Base-by-base conservation (phyloP, 805 yeast genomes). In the Alloascoidea hylecoeti region DNA sequence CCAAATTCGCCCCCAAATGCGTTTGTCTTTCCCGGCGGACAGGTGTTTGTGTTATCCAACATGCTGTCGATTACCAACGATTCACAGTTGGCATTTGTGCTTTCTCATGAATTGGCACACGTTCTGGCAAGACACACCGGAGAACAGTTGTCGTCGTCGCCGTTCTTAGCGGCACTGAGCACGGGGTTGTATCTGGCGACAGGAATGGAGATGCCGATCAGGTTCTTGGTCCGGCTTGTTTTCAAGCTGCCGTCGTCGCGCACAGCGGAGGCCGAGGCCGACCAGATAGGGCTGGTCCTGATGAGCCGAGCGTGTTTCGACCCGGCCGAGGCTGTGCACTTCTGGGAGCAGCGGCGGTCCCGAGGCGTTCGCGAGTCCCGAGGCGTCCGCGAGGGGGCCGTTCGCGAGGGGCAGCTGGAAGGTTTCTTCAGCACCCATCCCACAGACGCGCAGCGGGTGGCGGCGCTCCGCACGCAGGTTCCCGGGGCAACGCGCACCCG, bases 241-340 rank as follows among this genome's bases (percentile, higher is more conserved):
- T 53, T 86, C 36, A 71, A 74, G 45, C 70, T 79, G 70, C 96
- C 96, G 0, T 81, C 94, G 0, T 81, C 94, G 1, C 66, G 99
- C 49, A 84, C 74, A 42, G 85, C 85, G 95, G 99, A 92, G 57
- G 70, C 85, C 0, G 98, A 92, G 55, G 97, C 98, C 0, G 98
- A 92, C 57, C 78, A 78, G 49, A 88, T 92, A 18, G 99, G 99
- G 0, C 61, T 92, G 42, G 79, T 85, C 75, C 65, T 89, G 46
- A 83, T 89, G 95, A 73, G 95, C 2, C 63, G 75, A 42, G 94
- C 94, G 35, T 92, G 99, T 53, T 92, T 68, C 55, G 61, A 88
- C 44, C 86, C 95, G 4, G 58, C 60, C 14, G 84, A 77, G 46
- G 80, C 95, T 0, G 72, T 79, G 1, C 60, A 59, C 6, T 68